Base-by-base conservation (phyloP, 345 rosid genomes). In the Cardamine resedifolia region DNA sequence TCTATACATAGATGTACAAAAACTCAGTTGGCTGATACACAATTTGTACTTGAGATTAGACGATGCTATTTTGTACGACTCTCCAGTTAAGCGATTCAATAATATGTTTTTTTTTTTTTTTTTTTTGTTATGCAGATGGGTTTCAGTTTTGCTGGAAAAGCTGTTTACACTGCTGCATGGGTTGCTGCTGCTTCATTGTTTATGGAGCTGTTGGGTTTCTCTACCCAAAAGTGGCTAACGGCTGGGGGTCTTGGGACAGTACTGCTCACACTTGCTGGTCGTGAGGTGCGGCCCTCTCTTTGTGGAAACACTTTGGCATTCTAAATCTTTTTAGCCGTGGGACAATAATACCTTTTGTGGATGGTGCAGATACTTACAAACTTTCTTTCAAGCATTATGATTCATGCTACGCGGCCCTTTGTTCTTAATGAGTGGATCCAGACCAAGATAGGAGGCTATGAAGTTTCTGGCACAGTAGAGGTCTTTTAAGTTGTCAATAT, bases 391-490 rank as follows among this genome's bases (percentile, higher is more conserved):
- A 89, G 99, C 77, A 38, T 88, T 36, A 95, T 91, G 96, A 89
- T 95, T 80, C 97, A 95, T 53, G 86, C 97, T 26, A 89, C 96
- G 14, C 90, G 86, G 58, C 97, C 99, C 23, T 95, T 95, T 81
- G 81, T 90, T 66, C 33, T 84, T 79, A 88, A 91, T 68, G 99
- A 95, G 68, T 89, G 97, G 97, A 89, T 95, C 80, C 97, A 91
- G 63, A 95, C 97, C 49, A 95, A 85, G 83, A 95, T 91, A 48
- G 85, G 88, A 79, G 97, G 97, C 57, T 91, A 88, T 72, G 96
- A 94, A 81, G 98, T 94, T 81, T 95, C 99, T 84, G 99, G 99
- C 39, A 91, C 97, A 30, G 96, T 95, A 73, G 99, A 95, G 99
- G 99, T 95, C 67, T 38, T 81, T 79, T 18, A 68, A 74, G n/a